Evolutionary conservation across 2,329 filamentous ascomycete genomes (phyloP), one percentile per base, ranked within the genome.

Genomic region (Trichoderma oligosporum): DNA sequence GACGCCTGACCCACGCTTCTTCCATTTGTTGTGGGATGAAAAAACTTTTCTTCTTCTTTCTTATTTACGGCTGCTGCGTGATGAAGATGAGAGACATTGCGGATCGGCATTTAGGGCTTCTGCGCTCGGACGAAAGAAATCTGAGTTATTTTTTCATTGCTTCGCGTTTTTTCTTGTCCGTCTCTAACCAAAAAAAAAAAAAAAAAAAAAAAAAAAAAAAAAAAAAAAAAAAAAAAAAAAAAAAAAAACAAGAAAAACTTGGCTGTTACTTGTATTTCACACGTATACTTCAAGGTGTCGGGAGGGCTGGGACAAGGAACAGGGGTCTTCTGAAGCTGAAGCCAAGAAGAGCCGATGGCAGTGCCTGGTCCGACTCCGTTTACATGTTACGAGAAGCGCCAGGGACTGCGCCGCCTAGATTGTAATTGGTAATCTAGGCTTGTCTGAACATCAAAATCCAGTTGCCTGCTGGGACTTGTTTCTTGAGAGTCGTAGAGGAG

Each of bases 381-480:
- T 41, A 36, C 25, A n/a, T 45, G 51, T 54, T 46, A 54, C 51
- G 45, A 41, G 51, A 54, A 54, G 51, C 51, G 51, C 51, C 51
- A 42, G 36, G 48, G 36, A 42, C 41, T n/a, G n/a, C 22, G 48
- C 48, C 48, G 48, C 47, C 47, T 35, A 35, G 33, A 39, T 51
- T 35, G 49, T 44, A 42, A 53, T 44, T 53, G 49, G 49, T 18
- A 53, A 51, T 51, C 8, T 38, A 24, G 6, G 14, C 14, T 36
- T 22, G 24, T 4, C n/a, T 20, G 38, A 41, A 27, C 41, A 25
- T 29, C 12, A 14, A 27, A n/a, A 45, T 25, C 41, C n/a, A 18
- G 41, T 45, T n/a, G 41, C 41, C n/a, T n/a, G n/a, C n/a, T n/a
- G n/a, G n/a, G n/a, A n/a, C n/a, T n/a, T n/a, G n/a, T n/a, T n/a